Base-by-base conservation (phyloP, 768 basidiomycete species). In the Lenzites betulinus region DNA sequence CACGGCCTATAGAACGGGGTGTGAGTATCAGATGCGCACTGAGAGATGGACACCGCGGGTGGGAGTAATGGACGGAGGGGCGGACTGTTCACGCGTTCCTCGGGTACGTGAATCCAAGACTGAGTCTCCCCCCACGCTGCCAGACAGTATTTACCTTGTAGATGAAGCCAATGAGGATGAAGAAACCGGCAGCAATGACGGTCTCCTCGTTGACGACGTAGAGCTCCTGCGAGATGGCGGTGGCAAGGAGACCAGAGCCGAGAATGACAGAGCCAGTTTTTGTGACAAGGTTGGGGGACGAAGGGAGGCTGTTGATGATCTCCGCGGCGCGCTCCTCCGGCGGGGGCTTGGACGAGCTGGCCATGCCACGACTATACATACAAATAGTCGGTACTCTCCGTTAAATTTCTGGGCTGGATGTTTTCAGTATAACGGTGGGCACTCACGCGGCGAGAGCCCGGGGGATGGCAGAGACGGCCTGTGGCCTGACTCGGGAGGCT, bases 131-230 rank as follows among this genome's bases (percentile, higher is more conserved):
- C n/a, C 6, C 9, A 18, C 25, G 9, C 43, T 20, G 5, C 47
- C 12, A 39, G 20, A 20, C 39, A 20, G 43, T 23, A 75, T 83
- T 59, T 73, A 89, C 91, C 84, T 88, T 89, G 69, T 84, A 93
- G 68, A 96, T 81, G 73, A 88, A 90, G 47, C 86, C 82, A 66
- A 93, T 84, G 69, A 97, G 85, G 61, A 95, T 87, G 64, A 90
- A 78, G 67, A 90, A 92, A 23, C 92, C 95, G 39, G 88, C 81
- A 36, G 92, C 86, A 47, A 98, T 82, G 65, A 98, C 88, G 23
- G 92, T 87, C 81, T 98, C 97, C 76, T 98, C 95, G 74, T 97
- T 97, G 70, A 96, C 86, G 61, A 99, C 96, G 71, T 98, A 98
- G 51, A 98, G 86, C 77, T 99, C 95, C 73, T 94, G 91, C 15